Evolutionary conservation across 371 early-diverging fungal genomes (phyloP).

Genomic region (Lichtheimia corymbifera): DNA sequence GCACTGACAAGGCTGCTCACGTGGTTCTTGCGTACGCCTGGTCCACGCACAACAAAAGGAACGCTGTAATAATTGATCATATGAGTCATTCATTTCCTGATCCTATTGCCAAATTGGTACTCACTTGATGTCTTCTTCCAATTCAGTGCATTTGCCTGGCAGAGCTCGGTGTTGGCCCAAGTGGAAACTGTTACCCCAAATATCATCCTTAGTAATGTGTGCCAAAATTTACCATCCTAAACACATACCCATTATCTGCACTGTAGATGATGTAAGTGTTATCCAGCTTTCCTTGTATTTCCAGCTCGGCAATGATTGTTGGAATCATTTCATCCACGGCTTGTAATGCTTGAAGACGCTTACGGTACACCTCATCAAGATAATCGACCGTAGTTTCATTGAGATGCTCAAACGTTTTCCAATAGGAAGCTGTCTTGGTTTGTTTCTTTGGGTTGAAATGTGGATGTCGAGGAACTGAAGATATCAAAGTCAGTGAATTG

Average conservation of each 20-base stretch:
- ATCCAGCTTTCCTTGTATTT: constrained; percentile 55
- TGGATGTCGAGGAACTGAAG: constrained; percentile 58
- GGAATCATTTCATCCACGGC: constrained; percentile 69
- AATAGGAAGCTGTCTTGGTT: constrained; percentile 58
- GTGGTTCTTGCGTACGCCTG: constrained; percentile 54
- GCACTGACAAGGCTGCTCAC: constrained; percentile 49
- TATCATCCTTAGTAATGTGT: background rate
- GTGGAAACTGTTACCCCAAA: constrained; percentile 42
- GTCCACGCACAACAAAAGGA: constrained; percentile 66
- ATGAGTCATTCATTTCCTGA: background rate
- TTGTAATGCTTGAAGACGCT: constrained; percentile 62
- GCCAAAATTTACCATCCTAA: background rate
- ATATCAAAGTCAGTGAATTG: constrained; percentile 15
- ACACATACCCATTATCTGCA: constrained; percentile 59
- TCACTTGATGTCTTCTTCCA: constrained; percentile 65
- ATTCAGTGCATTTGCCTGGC: constrained; percentile 61
- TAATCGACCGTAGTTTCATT: constrained; percentile 36
- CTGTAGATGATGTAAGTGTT: constrained; percentile 70
- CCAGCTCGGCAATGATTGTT: constrained; percentile 51
- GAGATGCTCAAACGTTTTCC: constrained; percentile 47
- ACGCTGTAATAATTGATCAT: constrained; percentile 27
- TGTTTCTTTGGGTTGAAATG: constrained; percentile 60
- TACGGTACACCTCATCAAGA: constrained; percentile 57
- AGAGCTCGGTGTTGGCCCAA: constrained; percentile 65
- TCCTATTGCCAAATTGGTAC: background rate